Percentiles rank a stretch among this genome's conserved stretches.
Evolutionary conservation across 108 stramenopile genomes (phyloP).

Genomic region (Nitzschia putrida): DNA sequence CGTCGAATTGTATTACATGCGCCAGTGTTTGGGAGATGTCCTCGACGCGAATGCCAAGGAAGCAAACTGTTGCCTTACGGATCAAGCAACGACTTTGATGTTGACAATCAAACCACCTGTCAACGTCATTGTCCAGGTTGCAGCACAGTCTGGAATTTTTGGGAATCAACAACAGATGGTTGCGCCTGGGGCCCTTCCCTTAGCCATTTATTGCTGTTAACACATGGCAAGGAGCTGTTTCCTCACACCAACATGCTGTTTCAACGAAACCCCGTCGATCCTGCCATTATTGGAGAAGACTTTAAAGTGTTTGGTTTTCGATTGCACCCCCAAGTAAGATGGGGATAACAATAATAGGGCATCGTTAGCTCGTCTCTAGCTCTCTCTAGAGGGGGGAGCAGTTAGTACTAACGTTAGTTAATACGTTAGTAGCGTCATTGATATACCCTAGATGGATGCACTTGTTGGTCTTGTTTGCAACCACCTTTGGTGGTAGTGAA

Average conservation of each 20-base stretch:
- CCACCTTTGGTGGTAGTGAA: no score
- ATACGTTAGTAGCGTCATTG: no score
- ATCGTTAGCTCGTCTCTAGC: no score
- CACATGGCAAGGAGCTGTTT: conserved; percentile 45
- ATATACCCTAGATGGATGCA: no score
- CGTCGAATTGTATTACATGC: conserved; percentile 29
- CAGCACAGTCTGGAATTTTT: conserved; percentile 36
- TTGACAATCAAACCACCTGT: conserved; percentile 4
- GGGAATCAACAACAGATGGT: conserved; percentile 55
- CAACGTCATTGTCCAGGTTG: conserved; percentile 46
- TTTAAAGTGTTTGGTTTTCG: conserved; percentile 45
- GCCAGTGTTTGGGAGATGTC: conserved; percentile 60
- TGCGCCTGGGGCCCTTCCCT: conserved; percentile 62
- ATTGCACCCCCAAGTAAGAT: conserved; percentile 38
- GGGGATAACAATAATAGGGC: conserved; percentile 36
- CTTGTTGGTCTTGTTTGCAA: no score
- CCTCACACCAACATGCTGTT: conserved; percentile 1
- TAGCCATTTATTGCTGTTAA: conserved; percentile 53
- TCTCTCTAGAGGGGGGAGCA: no score
- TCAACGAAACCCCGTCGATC: background rate
- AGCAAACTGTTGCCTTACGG: conserved; percentile 53
- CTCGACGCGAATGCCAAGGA: conserved; percentile 42
- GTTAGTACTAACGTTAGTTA: no score
- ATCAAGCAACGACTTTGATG: conserved; percentile 23
- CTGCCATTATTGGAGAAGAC: background rate